Evolutionary conservation across 2,329 filamentous ascomycete species (phyloP), one percentile per base, ranked within the genome.

Genomic region (Epichloe amarillans): DNA sequence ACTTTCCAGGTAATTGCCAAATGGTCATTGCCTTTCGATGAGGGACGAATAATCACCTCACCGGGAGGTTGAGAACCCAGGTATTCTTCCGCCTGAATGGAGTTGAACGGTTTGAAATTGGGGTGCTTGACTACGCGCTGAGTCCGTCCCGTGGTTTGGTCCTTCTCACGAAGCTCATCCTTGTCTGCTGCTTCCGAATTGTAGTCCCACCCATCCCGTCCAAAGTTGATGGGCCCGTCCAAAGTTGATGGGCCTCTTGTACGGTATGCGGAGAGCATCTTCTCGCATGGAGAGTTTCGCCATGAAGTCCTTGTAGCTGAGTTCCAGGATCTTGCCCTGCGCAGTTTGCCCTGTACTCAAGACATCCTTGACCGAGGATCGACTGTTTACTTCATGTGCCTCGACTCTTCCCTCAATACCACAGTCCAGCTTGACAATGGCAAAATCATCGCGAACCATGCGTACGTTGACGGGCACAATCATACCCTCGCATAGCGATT

Each of bases 1-100:
- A 98, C 90, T 72, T 98, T 98, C 93, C 93, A 98, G 0, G 93
- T 98, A 45, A 98, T 82, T 7, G 91, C 89, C 50, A 98, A 75
- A 71, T 98, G 93, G 65, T 98, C 93, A 52, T 88, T 86, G 43
- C 93, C 93, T 66, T 95, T 95, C 30, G 89, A 95, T 1, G 89
- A 96, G 3, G 93, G 91, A 43, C 93, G 84, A 62, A 98, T 96
- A 54, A 98, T 88, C 50, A 94, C 85, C 65, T 97, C 93, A 46
- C 93, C 93, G 6, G 83, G 76, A 48, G 84, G 80, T 65, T 94
- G 88, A 14, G 86, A 87, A 41, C 89, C 89, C 35, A 98, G 77
- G 65, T 85, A 97, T 66, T 97, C 88, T 67, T 97, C 88, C 1
- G 93, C 93, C 68, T 97, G 89, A 2, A 83, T 82, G 33, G 88